These are phyloP conservation scores for Trichoderma asperelloides DNA, from an alignment of 495 filamentous ascomycete genomes.

Conservation along the genomic window DNA sequence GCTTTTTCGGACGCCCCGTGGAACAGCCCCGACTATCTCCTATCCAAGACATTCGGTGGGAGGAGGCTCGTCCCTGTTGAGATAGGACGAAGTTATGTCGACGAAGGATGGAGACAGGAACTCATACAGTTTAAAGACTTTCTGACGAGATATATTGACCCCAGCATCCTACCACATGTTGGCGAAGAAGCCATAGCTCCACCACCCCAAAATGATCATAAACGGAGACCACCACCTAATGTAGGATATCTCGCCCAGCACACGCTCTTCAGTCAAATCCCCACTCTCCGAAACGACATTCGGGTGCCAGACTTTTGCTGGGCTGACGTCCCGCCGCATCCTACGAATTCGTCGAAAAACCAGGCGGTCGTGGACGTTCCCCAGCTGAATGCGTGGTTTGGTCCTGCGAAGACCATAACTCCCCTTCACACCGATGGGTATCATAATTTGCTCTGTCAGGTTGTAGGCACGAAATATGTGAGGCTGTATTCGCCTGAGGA, in stretches of 20 bases:
- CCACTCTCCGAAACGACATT: conserved; percentile 67
- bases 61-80: conserved; percentile 80
- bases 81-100: conserved; percentile 81
- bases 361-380: conserved; percentile 43
- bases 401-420: conserved; percentile 77
- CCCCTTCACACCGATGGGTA: conserved; percentile 91
- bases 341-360: conserved; percentile 40
- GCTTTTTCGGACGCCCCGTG: conserved; percentile 62
- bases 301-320: conserved; percentile 79
- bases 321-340: conserved; percentile 48
- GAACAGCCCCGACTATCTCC: conserved; percentile 65
- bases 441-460: conserved; percentile 85
- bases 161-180: background rate
- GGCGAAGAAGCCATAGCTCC: background rate
- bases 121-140: conserved; percentile 73
- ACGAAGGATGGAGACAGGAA: conserved; percentile 75
- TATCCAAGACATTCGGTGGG: conserved; percentile 65
- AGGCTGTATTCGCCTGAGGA: conserved; percentile 67
- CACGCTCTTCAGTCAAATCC: conserved; percentile 75
- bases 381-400: conserved; percentile 85
- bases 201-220: conserved; percentile 3
- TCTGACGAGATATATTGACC: conserved; percentile 46
- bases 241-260: conserved; percentile 84
- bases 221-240: conserved; percentile 15
- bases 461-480: conserved; percentile 86